Evolutionary conservation across 371 early-diverging fungal genomes (phyloP), one percentile per base, ranked within the genome.

Genomic region (Syncephalastrum racemosum): DNA sequence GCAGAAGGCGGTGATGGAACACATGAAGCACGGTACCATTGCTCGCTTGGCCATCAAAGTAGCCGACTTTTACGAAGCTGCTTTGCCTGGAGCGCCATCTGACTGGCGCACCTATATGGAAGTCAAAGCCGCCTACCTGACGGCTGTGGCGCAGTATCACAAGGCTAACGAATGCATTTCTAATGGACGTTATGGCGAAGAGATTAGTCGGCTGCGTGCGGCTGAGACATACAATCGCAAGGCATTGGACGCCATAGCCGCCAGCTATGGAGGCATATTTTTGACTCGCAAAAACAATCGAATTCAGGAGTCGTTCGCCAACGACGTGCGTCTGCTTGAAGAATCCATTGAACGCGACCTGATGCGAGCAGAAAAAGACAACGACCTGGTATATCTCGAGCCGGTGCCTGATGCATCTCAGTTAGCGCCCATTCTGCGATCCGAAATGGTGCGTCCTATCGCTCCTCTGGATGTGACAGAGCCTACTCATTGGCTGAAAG

Each of bases 321-420:
- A 63, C 19, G 58, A 63, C 23, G 58, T 67, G 5, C 23, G 48
- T 22, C 65, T 75, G 4, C 72, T 89, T 4, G 67, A 81, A 25
- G 79, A 72, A 27, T 66, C 75, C 0, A 83, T 90, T 7, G 59
- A 71, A 24, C 68, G 77, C 31, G 85, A 88, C 53, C 62, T 92
- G 4, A 62, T 69, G 1, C 70, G 88, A 4, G 94, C 96, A 7
- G 87, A 88, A 51, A 90, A 86, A 68, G 96, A 96, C 63, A 96
- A 96, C 59, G 92, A 94, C 66, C 68, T 89, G 45, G 88, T 95
- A 3, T 96, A 93, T 64, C 68, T 92, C 67, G 89, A 94, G 46
- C 63, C 83, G 0, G 84, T 96, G 4, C 95, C 95, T 8, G 68
- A 82, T 6, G 60, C 76, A 7, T 60, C 72, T 0, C 63, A 82